Evolutionary conservation across 2,329 filamentous ascomycete genomes (phyloP).

Genomic region (Monosporascus sp.): DNA sequence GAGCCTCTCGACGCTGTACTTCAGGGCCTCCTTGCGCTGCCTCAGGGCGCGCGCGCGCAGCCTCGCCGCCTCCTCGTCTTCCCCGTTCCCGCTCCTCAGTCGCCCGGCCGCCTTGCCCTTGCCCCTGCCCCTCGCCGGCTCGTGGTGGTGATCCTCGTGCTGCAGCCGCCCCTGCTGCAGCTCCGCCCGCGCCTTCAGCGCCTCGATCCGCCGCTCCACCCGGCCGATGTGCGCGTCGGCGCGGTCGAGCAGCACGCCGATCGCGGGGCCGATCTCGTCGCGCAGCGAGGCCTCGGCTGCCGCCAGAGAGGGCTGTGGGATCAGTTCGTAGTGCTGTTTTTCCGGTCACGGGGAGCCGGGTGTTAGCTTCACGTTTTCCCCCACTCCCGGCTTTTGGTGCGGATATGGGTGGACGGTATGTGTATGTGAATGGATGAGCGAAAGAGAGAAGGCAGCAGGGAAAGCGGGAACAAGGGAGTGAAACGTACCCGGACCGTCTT

Average conservation of each 20-base stretch:
- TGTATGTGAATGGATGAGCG: not conserved
- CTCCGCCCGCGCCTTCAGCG: slow-evolving; percentile 75
- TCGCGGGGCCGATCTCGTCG: slow-evolving; percentile 85
- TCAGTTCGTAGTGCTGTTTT: slow-evolving; percentile 82
- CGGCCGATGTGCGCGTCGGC: slow-evolving; percentile 81
- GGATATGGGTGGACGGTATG: not conserved
- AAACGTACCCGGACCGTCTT: slow-evolving; percentile 50
- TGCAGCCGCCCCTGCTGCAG: slow-evolving; percentile 68
- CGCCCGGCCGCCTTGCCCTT: too few species aligned
- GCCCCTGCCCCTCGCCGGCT: not conserved
- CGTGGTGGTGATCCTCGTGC: slow-evolving; percentile 19
- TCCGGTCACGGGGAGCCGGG: too few species aligned
- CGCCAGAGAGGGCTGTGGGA: slow-evolving; percentile 77
- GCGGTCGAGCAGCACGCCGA: slow-evolving; percentile 70
- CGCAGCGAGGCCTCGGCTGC: slow-evolving; percentile 79
- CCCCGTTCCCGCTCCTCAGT: slow-evolving; percentile 43
- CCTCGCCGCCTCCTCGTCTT: slow-evolving; percentile 31
- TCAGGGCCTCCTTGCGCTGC: slow-evolving; percentile 78
- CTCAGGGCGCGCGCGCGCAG: slow-evolving; percentile 56
- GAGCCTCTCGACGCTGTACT: slow-evolving; percentile 80
- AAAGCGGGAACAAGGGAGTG: not conserved
- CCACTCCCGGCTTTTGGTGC: too few species aligned
- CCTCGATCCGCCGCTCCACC: slow-evolving; percentile 75
- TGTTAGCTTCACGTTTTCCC: too few species aligned
- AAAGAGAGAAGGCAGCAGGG: not conserved